Base-by-base conservation (phyloP, 371 early-diverging fungal species). In the Choanephora cucurbitarum region DNA sequence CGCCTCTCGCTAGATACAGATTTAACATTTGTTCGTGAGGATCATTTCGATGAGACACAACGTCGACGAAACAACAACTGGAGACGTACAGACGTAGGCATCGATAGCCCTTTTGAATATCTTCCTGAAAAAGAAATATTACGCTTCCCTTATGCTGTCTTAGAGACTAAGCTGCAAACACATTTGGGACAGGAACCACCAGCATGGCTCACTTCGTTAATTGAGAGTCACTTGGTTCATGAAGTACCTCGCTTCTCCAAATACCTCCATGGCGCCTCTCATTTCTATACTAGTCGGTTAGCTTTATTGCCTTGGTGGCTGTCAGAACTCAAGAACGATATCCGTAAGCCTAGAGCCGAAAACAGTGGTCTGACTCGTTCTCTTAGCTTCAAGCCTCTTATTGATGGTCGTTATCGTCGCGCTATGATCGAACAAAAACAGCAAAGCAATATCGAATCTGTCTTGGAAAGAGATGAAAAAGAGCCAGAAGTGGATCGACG, bases 161-260 rank as follows among this genome's bases (percentile, higher is more conserved):
- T 77, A 28, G 77, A 77, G 59, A 75, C 56, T 22, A 71, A 73
- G 32, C 83, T 98, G 40, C 96, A 97, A 71, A 93, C 93, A 0
- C 85, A 91, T 58, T 77, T 87, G 14, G 97, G 97, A 31, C 90
- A 90, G 33, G 87, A 89, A 51, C 91, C 94, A 5, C 97, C 98
- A 3, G 81, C 87, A 40, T 99, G 99, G 99, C 92, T 98, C 23
- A 79, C 84, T 8, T 90, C 94, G 17, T 75, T 99, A 28, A 81
- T 96, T 58, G 86, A 92, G 45, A 82, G 88, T 57, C 89, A 93
- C 59, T 73, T 98, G 63, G 97, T 98, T 32, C 95, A 96, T 71
- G 96, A 94, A 43, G 98, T 98, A 6, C 97, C 98, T 47, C 95
- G 96, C 63, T 99, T 99, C 78, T 93, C 93, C 53, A 99, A 99